A percentile compares a stretch with the other conserved stretches of the same genome.
Conservation (phyloP, 495 filamentous ascomycete species). For the Penicillium tannophilum region DNA sequence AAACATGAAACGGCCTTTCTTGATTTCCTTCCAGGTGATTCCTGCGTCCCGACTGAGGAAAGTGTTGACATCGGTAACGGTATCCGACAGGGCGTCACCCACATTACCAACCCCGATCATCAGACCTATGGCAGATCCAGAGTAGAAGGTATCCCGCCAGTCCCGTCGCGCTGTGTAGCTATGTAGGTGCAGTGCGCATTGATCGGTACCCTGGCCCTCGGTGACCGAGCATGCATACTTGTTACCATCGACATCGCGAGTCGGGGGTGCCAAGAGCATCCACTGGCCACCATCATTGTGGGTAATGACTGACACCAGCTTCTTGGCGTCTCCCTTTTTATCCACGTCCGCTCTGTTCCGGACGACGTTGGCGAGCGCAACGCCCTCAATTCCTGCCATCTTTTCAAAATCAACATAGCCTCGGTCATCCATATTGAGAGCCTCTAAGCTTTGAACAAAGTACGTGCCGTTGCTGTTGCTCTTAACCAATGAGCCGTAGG, state of each 20-base stretch:
- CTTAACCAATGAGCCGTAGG: slow-evolving; percentile 89
- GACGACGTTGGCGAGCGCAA: slow-evolving; percentile 83
- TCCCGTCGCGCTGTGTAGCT: slow-evolving; percentile 89
- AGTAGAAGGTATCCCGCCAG: slow-evolving; percentile 79
- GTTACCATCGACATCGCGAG: slow-evolving; percentile 68
- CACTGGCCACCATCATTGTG: slow-evolving; percentile 95
- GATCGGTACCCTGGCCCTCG: slow-evolving; percentile 49
- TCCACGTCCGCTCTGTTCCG: slow-evolving; percentile 64
- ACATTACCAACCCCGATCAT: slow-evolving; percentile 94
- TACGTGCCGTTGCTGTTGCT: slow-evolving; percentile 97
- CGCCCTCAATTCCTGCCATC: slow-evolving; percentile 86
- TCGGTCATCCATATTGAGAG: slow-evolving; percentile 71
- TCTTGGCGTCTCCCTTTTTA: slow-evolving; percentile 69
- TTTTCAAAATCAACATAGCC: slow-evolving; percentile 97
- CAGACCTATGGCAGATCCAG: slow-evolving; percentile 82
- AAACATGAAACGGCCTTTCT: slow-evolving; percentile 86
- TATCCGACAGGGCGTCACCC: slow-evolving; percentile 58
- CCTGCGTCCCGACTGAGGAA: slow-evolving; percentile 89
- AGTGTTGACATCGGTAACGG: slow-evolving; percentile 67
- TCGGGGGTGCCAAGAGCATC: slow-evolving; percentile 68
- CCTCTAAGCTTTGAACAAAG: slow-evolving; percentile 77
- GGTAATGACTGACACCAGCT: slow-evolving; percentile 83
- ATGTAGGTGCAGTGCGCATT: slow-evolving; percentile 89
- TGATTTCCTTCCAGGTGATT: slow-evolving; percentile 80
- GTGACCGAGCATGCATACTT: slow-evolving; percentile 64